phyloP scores from a whole-genome alignment of 169 alveolate species.

The Plasmodium vinckei region DNA sequence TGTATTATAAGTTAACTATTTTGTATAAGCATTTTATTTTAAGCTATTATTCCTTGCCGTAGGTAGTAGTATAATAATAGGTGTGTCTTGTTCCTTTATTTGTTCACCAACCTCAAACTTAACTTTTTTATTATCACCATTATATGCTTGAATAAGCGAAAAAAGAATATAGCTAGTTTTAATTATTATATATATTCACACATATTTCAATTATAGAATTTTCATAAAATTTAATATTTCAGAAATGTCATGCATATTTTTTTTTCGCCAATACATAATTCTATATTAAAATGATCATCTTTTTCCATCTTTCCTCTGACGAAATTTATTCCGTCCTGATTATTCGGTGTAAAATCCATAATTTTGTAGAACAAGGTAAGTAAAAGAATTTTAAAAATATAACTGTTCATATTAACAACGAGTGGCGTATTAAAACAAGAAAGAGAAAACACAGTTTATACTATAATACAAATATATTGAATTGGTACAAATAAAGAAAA shows the following conservation, averaged over 20 bases:
- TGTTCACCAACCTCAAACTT: slow-evolving; percentile 7
- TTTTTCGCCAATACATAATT: slow-evolving; percentile 16
- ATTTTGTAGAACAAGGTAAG: slow-evolving; percentile 22
- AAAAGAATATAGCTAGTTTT: background rate
- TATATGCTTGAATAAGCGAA: slow-evolving; percentile 16
- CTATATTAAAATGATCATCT: slow-evolving; percentile 10
- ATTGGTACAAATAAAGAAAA: no score
- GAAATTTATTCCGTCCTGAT: background rate
- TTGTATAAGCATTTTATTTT: background rate
- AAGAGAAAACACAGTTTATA: background rate
- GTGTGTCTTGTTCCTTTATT: slow-evolving; percentile 2
- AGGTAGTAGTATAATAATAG: slow-evolving; percentile 43
- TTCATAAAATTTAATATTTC: background rate
- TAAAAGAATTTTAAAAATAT: slow-evolving; percentile 21
- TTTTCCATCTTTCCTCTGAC: slow-evolving; percentile 15
- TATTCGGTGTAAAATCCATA: background rate
- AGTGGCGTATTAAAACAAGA: background rate
- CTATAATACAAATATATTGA: no score
- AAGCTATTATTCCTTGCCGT: slow-evolving; percentile 11
- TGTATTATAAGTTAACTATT: background rate
- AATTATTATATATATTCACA: background rate
- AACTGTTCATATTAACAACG: slow-evolving; percentile 5
- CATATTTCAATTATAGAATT: no score
- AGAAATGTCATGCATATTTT: background rate
- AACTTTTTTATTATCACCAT: slow-evolving; percentile 14